Percentiles rank a stretch among this genome's conserved stretches.
phyloP scores from a whole-genome alignment of 495 filamentous ascomycete species.

The Talaromyces ruber region DNA sequence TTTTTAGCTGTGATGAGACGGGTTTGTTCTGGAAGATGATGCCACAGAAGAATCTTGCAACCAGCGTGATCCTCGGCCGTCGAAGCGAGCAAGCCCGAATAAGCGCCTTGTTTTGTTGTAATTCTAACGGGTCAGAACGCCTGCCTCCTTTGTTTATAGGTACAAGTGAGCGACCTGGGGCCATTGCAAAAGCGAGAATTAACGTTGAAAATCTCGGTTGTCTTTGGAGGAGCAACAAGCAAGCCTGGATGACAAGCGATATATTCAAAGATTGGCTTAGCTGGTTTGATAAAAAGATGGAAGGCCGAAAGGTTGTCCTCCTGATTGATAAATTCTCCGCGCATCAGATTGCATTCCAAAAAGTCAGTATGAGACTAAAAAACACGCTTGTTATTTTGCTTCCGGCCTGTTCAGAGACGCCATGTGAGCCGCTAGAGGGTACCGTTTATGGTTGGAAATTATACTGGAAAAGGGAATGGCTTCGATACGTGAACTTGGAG shows the following conservation, averaged over 20 bases:
- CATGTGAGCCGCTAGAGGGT: slow-evolving; percentile 21
- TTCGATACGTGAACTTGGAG: slow-evolving; percentile 12
- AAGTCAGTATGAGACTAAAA: neutral
- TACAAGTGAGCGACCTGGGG: slow-evolving; percentile 12
- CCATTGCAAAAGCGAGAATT: slow-evolving; percentile 8
- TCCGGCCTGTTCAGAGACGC: slow-evolving; percentile 17
- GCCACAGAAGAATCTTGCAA: slow-evolving; percentile 13
- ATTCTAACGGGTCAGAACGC: slow-evolving; percentile 13
- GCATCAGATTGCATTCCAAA: slow-evolving; percentile 13
- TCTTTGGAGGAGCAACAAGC: slow-evolving; percentile 16
- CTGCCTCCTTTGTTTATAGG: slow-evolving; percentile 19
- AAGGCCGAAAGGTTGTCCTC: slow-evolving; percentile 16
- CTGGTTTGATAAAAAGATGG: slow-evolving; percentile 16
- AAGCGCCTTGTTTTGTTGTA: slow-evolving; percentile 12
- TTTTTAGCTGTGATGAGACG: slow-evolving; percentile 23
- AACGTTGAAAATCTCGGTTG: slow-evolving; percentile 13
- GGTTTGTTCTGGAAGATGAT: slow-evolving; percentile 18
- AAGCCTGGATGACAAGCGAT: slow-evolving; percentile 19
- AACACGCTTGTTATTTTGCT: slow-evolving; percentile 19
- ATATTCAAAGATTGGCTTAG: slow-evolving; percentile 20
- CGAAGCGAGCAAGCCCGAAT: slow-evolving; percentile 18
- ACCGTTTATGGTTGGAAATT: slow-evolving; percentile 21
- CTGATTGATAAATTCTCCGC: slow-evolving; percentile 23
- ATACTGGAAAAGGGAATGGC: slow-evolving; percentile 15
- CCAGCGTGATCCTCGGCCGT: neutral